A percentile compares a stretch with the other conserved stretches of the same genome.
Conservation (phyloP, 2,329 filamentous ascomycete species). For the Plenodomus lindquistii region DNA sequence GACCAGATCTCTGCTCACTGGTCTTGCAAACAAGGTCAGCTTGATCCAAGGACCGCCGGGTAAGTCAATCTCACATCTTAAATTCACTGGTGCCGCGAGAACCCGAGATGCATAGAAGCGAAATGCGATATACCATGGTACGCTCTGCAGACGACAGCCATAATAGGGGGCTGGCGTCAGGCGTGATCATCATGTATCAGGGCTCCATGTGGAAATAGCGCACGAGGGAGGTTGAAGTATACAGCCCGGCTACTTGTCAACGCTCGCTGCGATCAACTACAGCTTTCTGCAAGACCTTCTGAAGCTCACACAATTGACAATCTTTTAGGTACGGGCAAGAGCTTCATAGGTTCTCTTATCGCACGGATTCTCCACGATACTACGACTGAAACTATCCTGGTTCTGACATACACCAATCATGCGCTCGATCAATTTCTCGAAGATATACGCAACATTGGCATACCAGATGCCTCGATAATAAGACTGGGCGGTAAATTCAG, state of each 20-base stretch:
- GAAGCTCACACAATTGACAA: no score
- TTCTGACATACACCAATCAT: constrained; percentile 69
- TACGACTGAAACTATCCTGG: constrained; percentile 59
- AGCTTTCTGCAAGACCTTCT: no score
- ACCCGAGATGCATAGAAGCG: no score
- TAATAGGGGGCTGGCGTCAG: no score
- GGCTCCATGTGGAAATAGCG: no score
- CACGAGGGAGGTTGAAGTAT: no score
- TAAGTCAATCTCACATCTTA: constrained; percentile 30
- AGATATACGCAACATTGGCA: constrained; percentile 64
- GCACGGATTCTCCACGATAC: constrained; percentile 59
- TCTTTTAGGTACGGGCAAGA: constrained; percentile 70
- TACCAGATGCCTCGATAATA: constrained; percentile 56
- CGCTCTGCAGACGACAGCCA: no score
- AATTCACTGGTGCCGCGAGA: no score
- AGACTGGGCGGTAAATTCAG: constrained; percentile 67
- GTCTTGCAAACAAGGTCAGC: constrained; percentile 58
- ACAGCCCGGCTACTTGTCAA: no score
- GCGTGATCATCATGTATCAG: no score
- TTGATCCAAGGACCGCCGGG: constrained; percentile 75
- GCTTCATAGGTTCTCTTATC: constrained; percentile 69
- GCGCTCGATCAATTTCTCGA: constrained; percentile 57
- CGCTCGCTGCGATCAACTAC: no score
- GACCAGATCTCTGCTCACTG: constrained; percentile 57
- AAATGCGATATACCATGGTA: no score